phyloP scores from a whole-genome alignment of 306 rosid species.

The Ziziphus jujuba region DNA sequence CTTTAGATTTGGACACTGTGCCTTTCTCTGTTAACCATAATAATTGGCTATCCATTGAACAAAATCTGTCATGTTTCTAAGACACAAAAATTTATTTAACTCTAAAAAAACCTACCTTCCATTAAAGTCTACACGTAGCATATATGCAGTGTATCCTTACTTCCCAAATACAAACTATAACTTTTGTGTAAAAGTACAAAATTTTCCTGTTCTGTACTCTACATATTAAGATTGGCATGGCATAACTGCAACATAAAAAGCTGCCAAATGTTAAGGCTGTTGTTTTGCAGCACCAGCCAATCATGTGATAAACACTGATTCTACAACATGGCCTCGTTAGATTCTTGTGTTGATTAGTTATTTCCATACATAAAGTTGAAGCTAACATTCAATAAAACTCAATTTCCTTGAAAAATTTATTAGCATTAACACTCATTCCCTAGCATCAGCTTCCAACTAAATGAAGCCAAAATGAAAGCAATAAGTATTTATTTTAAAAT shows the following conservation, averaged over 20 bases:
- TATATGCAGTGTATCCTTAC: not conserved
- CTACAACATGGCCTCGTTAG: too few relatives aligned
- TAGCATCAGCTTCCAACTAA: too few relatives aligned
- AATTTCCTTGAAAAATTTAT: too few relatives aligned
- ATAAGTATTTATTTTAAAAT: not conserved
- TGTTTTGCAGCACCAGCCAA: not conserved
- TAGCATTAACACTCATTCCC: too few relatives aligned
- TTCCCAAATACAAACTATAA: not conserved
- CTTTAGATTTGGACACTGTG: not conserved
- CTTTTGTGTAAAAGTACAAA: too few relatives aligned
- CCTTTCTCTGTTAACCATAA: not conserved
- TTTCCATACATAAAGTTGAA: too few relatives aligned
- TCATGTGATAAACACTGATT: not conserved
- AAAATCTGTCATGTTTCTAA: not conserved
- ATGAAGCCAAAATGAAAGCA: not conserved
- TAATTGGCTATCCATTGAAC: not conserved
- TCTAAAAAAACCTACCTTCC: not conserved
- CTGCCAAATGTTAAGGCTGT: too few relatives aligned
- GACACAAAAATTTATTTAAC: not conserved
- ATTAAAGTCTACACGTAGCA: not conserved
- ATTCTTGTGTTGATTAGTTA: too few relatives aligned
- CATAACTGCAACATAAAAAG: too few relatives aligned
- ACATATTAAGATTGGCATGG: too few relatives aligned
- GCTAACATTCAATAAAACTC: too few relatives aligned
- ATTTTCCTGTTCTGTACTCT: too few relatives aligned